Evolutionary conservation across 2,329 filamentous ascomycete genomes (phyloP).

Genomic region (Magnaporthales sp.): DNA sequence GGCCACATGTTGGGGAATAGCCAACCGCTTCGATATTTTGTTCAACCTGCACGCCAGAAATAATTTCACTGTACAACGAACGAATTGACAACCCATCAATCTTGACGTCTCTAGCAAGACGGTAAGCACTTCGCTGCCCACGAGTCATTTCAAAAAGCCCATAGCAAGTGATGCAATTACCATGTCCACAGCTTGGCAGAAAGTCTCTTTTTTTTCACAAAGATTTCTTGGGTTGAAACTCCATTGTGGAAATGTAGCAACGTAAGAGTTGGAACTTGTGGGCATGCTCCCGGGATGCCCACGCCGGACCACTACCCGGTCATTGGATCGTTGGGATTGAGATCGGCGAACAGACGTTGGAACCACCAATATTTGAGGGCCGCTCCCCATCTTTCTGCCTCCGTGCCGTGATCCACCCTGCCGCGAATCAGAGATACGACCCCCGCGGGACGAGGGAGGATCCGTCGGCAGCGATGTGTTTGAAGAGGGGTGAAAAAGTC

Average conservation of each 20-base stretch:
- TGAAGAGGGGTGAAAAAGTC: neutral
- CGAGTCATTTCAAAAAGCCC: neutral
- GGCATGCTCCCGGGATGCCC: no score
- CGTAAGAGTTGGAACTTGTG: neutral
- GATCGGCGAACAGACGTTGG: neutral
- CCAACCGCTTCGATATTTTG: neutral
- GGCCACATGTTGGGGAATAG: neutral
- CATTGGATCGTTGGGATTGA: neutral
- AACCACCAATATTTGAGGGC: neutral
- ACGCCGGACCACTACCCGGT: neutral
- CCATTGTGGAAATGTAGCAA: neutral
- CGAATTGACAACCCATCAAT: neutral
- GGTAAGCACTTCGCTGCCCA: neutral
- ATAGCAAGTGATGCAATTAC: neutral
- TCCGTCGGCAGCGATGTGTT: neutral
- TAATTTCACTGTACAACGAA: no score
- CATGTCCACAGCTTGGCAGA: neutral
- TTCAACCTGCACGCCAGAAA: neutral
- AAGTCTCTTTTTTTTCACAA: neutral
- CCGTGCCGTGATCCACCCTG: neutral
- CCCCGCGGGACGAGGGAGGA: neutral
- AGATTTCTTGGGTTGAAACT: neutral
- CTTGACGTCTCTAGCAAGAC: neutral
- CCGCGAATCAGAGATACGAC: neutral
- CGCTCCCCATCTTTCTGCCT: no score